phyloP scores from a whole-genome alignment of 768 basidiomycete genomes.

The Leccinum uliginosum region DNA sequence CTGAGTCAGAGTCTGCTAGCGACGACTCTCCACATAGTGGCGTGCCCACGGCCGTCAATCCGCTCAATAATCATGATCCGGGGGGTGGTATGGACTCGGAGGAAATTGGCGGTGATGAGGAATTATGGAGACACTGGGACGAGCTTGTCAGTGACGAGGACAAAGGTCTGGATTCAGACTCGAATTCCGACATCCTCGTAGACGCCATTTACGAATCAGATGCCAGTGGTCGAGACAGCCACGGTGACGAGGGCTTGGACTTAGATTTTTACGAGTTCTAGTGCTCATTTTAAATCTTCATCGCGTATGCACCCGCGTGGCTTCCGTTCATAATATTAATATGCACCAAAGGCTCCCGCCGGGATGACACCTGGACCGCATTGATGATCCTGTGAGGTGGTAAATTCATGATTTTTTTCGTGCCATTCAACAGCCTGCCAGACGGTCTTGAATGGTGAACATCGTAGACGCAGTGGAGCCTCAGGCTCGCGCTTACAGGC shows the following conservation, averaged over 20 bases:
- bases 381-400: too few relatives aligned
- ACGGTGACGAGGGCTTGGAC: background rate
- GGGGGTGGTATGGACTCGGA: background rate
- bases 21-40: background rate
- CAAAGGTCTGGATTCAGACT: background rate
- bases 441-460: too few relatives aligned
- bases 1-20: background rate
- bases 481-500: too few relatives aligned
- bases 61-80: background rate
- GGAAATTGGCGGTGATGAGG: background rate
- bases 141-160: background rate
- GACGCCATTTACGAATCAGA: background rate
- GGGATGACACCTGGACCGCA: too few relatives aligned
- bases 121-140: background rate
- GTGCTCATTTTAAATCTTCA: background rate
- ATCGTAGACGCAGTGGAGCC: too few relatives aligned
- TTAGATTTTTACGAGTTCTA: background rate
- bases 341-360: too few relatives aligned
- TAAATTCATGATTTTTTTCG: too few relatives aligned
- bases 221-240: background rate
- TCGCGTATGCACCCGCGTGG: too few relatives aligned
- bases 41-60: background rate
- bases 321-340: too few relatives aligned
- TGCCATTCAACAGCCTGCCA: too few relatives aligned
- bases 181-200: background rate